These are phyloP conservation scores for Cryoendolithus antarcticus DNA, from an alignment of 2,329 filamentous ascomycete species.

Conservation along the genomic window DNA sequence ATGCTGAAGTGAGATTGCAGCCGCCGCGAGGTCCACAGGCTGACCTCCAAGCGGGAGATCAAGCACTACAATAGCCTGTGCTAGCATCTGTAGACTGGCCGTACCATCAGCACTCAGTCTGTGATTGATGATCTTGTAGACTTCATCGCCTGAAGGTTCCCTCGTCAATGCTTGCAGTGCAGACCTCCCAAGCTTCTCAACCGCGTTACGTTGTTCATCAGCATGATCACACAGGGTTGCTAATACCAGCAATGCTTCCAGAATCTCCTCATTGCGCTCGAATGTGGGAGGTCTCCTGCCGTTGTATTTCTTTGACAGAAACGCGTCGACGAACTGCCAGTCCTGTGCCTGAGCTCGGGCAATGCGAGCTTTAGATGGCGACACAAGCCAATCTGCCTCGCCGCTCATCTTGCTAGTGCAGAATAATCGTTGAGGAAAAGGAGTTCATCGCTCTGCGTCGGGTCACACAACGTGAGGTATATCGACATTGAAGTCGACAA, in stretches of 20 bases:
- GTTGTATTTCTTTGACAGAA: slow-evolving; percentile 61
- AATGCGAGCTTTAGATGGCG: slow-evolving; percentile 54
- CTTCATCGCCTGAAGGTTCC: slow-evolving; percentile 8
- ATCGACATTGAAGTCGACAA: too few species aligned
- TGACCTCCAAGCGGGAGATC: slow-evolving; percentile 15
- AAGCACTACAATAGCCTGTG: slow-evolving; percentile 25
- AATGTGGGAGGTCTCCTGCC: slow-evolving; percentile 56
- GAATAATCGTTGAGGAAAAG: too few species aligned
- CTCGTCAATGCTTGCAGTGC: slow-evolving; percentile 43
- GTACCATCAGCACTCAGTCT: slow-evolving; percentile 21
- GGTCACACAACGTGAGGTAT: too few species aligned
- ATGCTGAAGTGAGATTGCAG: slow-evolving; percentile 7
- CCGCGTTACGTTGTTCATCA: slow-evolving; percentile 53
- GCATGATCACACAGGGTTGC: slow-evolving; percentile 65
- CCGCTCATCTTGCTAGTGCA: slow-evolving; percentile 10
- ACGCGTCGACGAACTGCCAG: slow-evolving; percentile 78
- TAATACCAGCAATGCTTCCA: slow-evolving; percentile 61
- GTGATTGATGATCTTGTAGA: slow-evolving; percentile 9
- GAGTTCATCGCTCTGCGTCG: too few species aligned
- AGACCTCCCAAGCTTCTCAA: slow-evolving; percentile 47
- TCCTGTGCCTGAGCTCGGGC: slow-evolving; percentile 76
- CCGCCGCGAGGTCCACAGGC: slow-evolving; percentile 3
- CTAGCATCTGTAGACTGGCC: slow-evolving; percentile 22
- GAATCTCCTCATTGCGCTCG: slow-evolving; percentile 76
- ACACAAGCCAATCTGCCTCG: slow-evolving; percentile 36